Evolutionary conservation across 768 basidiomycete genomes (phyloP).

Genomic region (Dioszegia hungarica): DNA sequence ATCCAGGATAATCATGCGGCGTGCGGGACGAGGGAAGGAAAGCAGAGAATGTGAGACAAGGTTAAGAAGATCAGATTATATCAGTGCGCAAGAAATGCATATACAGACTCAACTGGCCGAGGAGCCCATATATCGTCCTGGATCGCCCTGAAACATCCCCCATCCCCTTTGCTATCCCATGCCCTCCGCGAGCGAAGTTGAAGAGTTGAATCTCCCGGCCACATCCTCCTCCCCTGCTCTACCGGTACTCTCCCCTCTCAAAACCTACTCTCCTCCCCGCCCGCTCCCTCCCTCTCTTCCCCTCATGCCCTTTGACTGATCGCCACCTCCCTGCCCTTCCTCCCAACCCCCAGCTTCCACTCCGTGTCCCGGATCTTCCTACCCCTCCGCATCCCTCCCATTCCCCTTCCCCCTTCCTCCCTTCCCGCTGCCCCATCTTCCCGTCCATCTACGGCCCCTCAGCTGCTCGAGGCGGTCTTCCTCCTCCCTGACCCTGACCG

Average conservation of each 20-base stretch:
- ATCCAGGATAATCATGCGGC: too few relatives aligned
- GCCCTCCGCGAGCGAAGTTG: background rate
- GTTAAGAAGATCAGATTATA: background rate
- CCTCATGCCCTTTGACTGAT: background rate
- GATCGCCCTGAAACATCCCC: background rate
- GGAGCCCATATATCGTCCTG: background rate
- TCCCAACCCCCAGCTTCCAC: background rate
- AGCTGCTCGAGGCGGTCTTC: background rate
- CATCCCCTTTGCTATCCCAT: background rate
- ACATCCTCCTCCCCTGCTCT: background rate
- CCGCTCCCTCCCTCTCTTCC: background rate
- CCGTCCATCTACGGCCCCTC: background rate
- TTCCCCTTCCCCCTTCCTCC: conserved; percentile 9
- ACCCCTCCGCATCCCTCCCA: conserved; percentile 9
- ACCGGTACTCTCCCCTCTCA: background rate
- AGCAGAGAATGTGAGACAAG: background rate
- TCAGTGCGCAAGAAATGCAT: conserved; percentile 4
- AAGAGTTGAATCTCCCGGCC: conserved; percentile 26
- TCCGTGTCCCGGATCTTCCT: too few relatives aligned
- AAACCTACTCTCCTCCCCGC: background rate
- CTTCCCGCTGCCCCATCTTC: background rate
- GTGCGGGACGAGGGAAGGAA: background rate
- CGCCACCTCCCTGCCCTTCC: background rate
- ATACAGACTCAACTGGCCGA: background rate
- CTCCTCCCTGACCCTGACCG: background rate